These are phyloP conservation scores for Globisporangium viniferum DNA, from an alignment of 352 stramenopile genomes.

Conservation along the genomic window DNA sequence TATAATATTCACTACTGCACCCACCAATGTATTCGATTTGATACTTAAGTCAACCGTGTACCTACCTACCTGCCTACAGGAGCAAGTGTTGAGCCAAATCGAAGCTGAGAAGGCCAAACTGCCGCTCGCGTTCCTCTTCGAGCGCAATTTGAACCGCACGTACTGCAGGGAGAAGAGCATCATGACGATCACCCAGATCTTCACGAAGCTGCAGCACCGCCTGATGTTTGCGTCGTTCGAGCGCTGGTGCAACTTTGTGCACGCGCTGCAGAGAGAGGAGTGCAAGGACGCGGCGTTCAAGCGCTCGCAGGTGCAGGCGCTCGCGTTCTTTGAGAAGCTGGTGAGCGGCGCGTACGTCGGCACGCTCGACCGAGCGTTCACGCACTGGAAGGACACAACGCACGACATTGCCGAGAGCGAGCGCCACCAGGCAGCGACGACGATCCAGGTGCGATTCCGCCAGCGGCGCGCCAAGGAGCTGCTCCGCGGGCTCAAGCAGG, in stretches of 20 bases:
- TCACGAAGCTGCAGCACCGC: constrained; percentile 63
- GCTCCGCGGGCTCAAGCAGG: constrained; percentile 33
- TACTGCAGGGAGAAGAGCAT: constrained; percentile 62
- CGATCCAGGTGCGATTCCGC: constrained; percentile 46
- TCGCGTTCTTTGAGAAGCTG: constrained; percentile 53
- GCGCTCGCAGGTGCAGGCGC: constrained; percentile 29
- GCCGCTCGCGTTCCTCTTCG: constrained; percentile 72
- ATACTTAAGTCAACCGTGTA: no score
- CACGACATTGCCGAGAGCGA: constrained; percentile 20
- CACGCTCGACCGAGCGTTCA: constrained; percentile 34
- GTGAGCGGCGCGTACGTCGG: constrained; percentile 55
- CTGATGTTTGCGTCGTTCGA: constrained; percentile 43
- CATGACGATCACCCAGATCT: constrained; percentile 54
- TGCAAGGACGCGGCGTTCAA: constrained; percentile 27
- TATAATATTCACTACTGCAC: no score
- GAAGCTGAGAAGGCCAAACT: constrained; percentile 51
- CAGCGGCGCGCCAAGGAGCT: constrained; percentile 34
- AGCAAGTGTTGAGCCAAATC: constrained; percentile 38
- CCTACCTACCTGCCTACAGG: constrained; percentile 11
- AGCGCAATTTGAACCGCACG: constrained; percentile 53
- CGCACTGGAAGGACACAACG: constrained; percentile 25
- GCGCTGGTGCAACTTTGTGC: constrained; percentile 33
- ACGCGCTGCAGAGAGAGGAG: constrained; percentile 18
- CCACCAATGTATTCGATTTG: no score
- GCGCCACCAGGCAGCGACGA: constrained; percentile 26